Conservation (phyloP, 2,329 filamentous ascomycete genomes). For the Fusarium setosum region DNA sequence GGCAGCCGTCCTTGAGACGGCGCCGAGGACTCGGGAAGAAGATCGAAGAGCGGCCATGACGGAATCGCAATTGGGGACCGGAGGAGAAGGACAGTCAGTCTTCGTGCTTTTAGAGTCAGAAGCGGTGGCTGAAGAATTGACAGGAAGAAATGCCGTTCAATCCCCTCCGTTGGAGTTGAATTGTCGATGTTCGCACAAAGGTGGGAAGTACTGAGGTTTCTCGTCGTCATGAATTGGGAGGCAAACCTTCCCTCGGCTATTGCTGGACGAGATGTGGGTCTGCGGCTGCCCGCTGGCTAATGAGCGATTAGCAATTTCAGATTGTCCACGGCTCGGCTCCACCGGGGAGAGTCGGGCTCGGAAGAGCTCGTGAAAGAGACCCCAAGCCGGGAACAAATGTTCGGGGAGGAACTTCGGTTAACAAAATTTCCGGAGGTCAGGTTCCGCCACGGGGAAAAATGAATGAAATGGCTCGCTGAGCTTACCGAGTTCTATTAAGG, state of each 20-base stretch:
- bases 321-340: not conserved
- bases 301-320: slow-evolving; percentile 41
- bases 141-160: slow-evolving; percentile 42
- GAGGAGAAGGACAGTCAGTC: slow-evolving; percentile 44
- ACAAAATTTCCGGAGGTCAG: slow-evolving; percentile 19
- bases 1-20: slow-evolving; percentile 55
- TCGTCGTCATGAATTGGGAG: slow-evolving; percentile 44
- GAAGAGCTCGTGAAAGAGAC: slow-evolving; percentile 40
- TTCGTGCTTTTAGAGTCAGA: slow-evolving; percentile 29
- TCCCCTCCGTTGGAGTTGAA: slow-evolving; percentile 42
- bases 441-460: slow-evolving; percentile 12
- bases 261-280: slow-evolving; percentile 32
- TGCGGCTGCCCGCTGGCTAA: slow-evolving; percentile 33
- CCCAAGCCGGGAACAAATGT: slow-evolving; percentile 14
- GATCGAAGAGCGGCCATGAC: slow-evolving; percentile 73
- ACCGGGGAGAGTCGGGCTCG: slow-evolving; percentile 43
- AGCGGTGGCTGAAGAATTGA: slow-evolving; percentile 40
- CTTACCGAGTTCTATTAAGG: too few relatives aligned
- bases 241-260: slow-evolving; percentile 48
- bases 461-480: too few relatives aligned
- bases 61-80: slow-evolving; percentile 38
- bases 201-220: slow-evolving; percentile 40
- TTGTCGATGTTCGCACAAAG: slow-evolving; percentile 35
- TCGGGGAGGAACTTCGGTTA: slow-evolving; percentile 33
- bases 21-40: slow-evolving; percentile 64